A percentile compares a stretch with the other conserved stretches of the same genome.
Conservation (phyloP, 208 protist genomes). For the Leishmania arabica region DNA sequence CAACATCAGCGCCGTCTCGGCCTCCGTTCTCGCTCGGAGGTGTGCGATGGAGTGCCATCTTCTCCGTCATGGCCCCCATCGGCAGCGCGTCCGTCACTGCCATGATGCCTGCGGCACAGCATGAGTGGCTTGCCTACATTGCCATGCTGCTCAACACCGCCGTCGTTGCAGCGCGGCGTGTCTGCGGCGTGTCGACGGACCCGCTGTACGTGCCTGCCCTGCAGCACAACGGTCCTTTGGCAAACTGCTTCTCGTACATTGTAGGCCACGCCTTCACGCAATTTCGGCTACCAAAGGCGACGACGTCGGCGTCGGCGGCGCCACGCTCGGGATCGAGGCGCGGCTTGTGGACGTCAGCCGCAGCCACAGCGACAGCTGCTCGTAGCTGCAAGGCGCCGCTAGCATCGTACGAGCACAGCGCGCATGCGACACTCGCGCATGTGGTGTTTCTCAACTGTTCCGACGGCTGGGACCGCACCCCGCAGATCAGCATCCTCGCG, state of each 20-base stretch:
- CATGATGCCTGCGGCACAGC: constrained; percentile 12
- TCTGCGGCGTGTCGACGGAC: constrained; percentile 49
- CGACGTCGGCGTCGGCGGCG: neutral
- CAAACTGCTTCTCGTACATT: constrained; percentile 36
- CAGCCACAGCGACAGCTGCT: neutral
- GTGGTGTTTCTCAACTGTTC: constrained; percentile 71
- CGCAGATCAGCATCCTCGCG: constrained; percentile 77
- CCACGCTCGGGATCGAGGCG: constrained; percentile 2
- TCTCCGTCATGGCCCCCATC: neutral
- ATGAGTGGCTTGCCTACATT: constrained; percentile 41
- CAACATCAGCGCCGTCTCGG: neutral
- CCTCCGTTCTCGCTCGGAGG: constrained; percentile 10
- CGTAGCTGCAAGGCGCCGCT: constrained; percentile 4
- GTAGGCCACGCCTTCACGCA: constrained; percentile 35
- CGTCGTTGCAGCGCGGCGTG: constrained; percentile 43
- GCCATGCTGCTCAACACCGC: constrained; percentile 46
- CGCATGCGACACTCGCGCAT: constrained; percentile 20
- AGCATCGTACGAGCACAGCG: constrained; percentile 27
- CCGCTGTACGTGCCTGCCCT: constrained; percentile 43
- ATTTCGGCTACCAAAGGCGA: constrained; percentile 16
- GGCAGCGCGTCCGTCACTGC: constrained; percentile 13
- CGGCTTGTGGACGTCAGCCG: neutral
- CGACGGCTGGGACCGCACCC: constrained; percentile 95
- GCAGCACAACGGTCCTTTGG: constrained; percentile 22
- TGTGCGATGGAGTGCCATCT: constrained; percentile 3